These are phyloP conservation scores for Zygosaccharomyces siamensis DNA, from an alignment of 805 yeast genomes.

Conservation along the genomic window DNA sequence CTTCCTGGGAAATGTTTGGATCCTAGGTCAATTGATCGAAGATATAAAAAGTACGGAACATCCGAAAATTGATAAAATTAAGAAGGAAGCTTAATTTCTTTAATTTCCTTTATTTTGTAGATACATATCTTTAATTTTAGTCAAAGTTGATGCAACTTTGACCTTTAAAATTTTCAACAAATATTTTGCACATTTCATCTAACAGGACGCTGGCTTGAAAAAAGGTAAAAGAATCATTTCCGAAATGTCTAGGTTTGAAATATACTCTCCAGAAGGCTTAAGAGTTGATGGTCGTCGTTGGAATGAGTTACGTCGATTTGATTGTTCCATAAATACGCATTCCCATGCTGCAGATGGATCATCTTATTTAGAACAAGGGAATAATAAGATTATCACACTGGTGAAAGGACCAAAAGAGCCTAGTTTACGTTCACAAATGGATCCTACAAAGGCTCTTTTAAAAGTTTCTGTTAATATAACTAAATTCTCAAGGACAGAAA, in stretches of 20 bases:
- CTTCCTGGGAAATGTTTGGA: conserved; percentile 57
- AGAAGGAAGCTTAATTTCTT: neutral
- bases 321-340: conserved; percentile 80
- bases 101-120: neutral
- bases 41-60: conserved; percentile 28
- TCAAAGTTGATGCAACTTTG: neutral
- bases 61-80: neutral
- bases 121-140: neutral
- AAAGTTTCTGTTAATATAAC: conserved; percentile 67
- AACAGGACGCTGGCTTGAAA: neutral
- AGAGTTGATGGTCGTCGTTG: conserved; percentile 91
- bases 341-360: conserved; percentile 89
- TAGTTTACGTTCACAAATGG: conserved; percentile 45
- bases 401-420: conserved; percentile 93
- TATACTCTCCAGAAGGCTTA: conserved; percentile 93
- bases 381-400: conserved; percentile 78
- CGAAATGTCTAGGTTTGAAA: conserved; percentile 64
- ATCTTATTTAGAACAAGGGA: conserved; percentile 86
- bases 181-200: neutral
- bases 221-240: neutral
- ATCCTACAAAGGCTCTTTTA: conserved; percentile 50
- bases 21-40: conserved; percentile 52
- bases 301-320: conserved; percentile 84
- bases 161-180: conserved; percentile 1
- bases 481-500: conserved; percentile 71